Evolutionary conservation across 805 yeast genomes (phyloP).

Genomic region (Monosporozyma siamensis): DNA sequence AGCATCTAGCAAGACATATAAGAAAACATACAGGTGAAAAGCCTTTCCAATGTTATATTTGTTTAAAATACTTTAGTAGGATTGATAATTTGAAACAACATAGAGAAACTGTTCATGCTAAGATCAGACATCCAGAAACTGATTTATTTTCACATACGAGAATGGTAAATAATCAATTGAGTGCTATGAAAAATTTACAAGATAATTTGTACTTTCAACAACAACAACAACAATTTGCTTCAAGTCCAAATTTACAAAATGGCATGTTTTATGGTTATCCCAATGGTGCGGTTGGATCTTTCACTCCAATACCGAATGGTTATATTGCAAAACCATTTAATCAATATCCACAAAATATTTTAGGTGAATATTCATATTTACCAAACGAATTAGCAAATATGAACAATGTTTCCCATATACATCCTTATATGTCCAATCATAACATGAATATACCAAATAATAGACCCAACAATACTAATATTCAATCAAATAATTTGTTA

Average conservation of each 20-base stretch:
- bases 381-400: not conserved
- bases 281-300: no score
- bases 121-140: slow-evolving; percentile 6
- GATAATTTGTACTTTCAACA: not conserved
- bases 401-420: not conserved
- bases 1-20: slow-evolving; percentile 86
- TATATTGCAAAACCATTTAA: not conserved
- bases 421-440: not conserved
- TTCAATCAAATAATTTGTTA: no score
- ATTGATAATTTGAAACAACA: slow-evolving; percentile 86
- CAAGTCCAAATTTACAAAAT: no score
- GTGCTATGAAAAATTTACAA: not conserved
- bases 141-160: slow-evolving; percentile 2
- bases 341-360: not conserved
- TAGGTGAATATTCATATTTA: not conserved
- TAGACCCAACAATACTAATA: no score
- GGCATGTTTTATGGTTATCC: no score
- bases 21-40: slow-evolving; percentile 92
- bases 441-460: not conserved
- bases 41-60: slow-evolving; percentile 81
- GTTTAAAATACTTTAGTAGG: slow-evolving; percentile 69
- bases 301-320: not conserved
- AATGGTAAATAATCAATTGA: not conserved
- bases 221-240: not conserved
- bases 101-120: slow-evolving; percentile 71